Evolutionary conservation across 2,329 filamentous ascomycete species (phyloP).

Genomic region (Tolypocladium tundrense): DNA sequence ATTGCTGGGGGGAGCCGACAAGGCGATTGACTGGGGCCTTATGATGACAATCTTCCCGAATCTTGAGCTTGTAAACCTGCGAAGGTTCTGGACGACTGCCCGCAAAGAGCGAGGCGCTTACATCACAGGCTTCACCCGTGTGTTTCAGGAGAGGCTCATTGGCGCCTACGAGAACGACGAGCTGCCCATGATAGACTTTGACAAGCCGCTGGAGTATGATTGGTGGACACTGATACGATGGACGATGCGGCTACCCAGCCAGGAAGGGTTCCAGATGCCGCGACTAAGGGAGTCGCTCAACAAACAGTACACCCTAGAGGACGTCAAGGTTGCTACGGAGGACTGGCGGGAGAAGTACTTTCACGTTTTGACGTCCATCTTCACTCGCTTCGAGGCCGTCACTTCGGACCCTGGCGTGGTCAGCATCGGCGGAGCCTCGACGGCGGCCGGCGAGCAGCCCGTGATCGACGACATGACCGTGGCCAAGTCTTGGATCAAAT

Average conservation of each 20-base stretch:
- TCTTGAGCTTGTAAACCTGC: slow-evolving; percentile 38
- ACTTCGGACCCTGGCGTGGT: slow-evolving; percentile 36
- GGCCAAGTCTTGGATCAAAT: slow-evolving; percentile 49
- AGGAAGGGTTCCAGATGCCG: slow-evolving; percentile 38
- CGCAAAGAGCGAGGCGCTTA: slow-evolving; percentile 39
- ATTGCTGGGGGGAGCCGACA: slow-evolving; percentile 49
- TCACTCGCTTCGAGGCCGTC: slow-evolving; percentile 45
- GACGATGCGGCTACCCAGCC: slow-evolving; percentile 44
- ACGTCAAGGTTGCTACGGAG: slow-evolving; percentile 19
- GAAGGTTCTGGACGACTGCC: slow-evolving; percentile 44
- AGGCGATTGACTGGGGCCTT: slow-evolving; percentile 50
- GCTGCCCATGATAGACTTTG: slow-evolving; percentile 51
- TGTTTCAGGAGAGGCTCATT: slow-evolving; percentile 57
- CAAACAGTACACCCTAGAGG: slow-evolving; percentile 28
- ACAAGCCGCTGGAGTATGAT: slow-evolving; percentile 54
- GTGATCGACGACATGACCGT: slow-evolving; percentile 24
- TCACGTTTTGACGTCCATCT: slow-evolving; percentile 40
- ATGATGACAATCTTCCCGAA: slow-evolving; percentile 45
- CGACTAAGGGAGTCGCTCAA: slow-evolving; percentile 33
- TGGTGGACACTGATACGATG: slow-evolving; percentile 59
- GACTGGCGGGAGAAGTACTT: slow-evolving; percentile 51
- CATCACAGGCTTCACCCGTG: slow-evolving; percentile 42
- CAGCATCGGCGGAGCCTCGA: slow-evolving; percentile 8
- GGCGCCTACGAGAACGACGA: slow-evolving; percentile 54
- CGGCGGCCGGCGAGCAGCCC: neutral